Base-by-base conservation (phyloP, 176 grass and related monocot genomes). In the Lolium rigidum region DNA sequence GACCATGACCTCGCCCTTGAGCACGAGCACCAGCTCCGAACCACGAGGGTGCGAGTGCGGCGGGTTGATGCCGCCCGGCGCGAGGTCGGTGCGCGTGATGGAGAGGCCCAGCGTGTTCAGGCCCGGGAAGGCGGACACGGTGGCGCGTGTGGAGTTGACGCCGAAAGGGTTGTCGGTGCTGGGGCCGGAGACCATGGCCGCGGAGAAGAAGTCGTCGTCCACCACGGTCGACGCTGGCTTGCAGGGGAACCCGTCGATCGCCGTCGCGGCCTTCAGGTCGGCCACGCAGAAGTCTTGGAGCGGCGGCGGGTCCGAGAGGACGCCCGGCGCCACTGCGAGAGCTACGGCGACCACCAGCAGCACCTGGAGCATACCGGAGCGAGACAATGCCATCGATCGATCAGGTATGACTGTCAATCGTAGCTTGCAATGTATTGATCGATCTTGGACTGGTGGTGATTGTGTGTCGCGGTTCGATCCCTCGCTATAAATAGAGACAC, bases 91-190 rank as follows among this genome's bases (percentile, higher is more conserved):
- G 78, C 94, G 91, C 70, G 86, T 90, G 46, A 95, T 76, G 86
- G 94, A 87, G 44, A 95, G 16, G 62, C 94, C 91, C 49, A 95
- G 91, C 49, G 94, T 95, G 74, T 95, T 95, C 25, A 95, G 58
- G 16, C 94, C 94, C 5, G 88, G 81, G 57, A 93, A 90, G 31
- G 1, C 48, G 43, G 52, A 1, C 56, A 50, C 94, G 6, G 85
- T 91, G 76, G 87, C 80, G 67, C 55, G 58, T 10, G 94, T 95
- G 0, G 92, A 83, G 87, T 91, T 95, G 18, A 59, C 91, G 16
- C 86, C 84, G 79, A 95, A 92, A 35, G 85, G 85, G 81, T 93
- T 95, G 15, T 10, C 13, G 35, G 91, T 93, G 78, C 65, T 83
- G 16, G 72, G 51, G 8, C 77, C 56, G 0, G 21, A 0, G 2